Evolutionary conservation across 2,329 filamentous ascomycete species (phyloP).

Genomic region (Gremmenia infestans): DNA sequence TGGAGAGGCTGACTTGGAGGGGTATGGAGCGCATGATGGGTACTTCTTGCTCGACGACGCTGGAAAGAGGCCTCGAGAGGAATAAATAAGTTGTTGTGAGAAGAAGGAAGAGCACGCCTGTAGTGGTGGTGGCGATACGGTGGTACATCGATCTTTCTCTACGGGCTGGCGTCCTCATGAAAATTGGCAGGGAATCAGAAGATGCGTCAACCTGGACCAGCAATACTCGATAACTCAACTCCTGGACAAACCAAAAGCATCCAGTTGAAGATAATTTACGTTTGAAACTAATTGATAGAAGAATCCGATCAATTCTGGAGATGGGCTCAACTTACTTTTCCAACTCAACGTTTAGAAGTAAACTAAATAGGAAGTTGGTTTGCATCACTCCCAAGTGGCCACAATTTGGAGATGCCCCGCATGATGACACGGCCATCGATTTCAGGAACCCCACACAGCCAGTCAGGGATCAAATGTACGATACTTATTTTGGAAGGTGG

Average conservation of each 20-base stretch:
- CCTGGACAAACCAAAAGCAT: background rate
- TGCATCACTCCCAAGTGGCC: too few species aligned
- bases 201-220: background rate
- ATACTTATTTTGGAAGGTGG: too few species aligned
- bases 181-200: background rate
- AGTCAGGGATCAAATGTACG: background rate
- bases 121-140: background rate
- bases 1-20: conserved; percentile 6
- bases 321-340: background rate
- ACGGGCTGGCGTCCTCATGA: background rate
- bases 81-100: conserved; percentile 1
- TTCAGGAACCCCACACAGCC: background rate
- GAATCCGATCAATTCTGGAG: background rate
- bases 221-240: background rate
- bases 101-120: background rate
- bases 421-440: background rate
- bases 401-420: background rate
- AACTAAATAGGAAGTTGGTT: background rate
- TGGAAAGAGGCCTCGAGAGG: background rate
- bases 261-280: background rate
- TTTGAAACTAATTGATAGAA: background rate
- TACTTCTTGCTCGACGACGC: background rate
- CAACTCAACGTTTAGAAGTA: background rate
- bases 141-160: background rate
- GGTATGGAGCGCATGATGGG: background rate